Percentiles rank a stretch among this genome's conserved stretches.
phyloP scores from a whole-genome alignment of 176 grass and related monocot species.

The Cymbopogon citratus region DNA sequence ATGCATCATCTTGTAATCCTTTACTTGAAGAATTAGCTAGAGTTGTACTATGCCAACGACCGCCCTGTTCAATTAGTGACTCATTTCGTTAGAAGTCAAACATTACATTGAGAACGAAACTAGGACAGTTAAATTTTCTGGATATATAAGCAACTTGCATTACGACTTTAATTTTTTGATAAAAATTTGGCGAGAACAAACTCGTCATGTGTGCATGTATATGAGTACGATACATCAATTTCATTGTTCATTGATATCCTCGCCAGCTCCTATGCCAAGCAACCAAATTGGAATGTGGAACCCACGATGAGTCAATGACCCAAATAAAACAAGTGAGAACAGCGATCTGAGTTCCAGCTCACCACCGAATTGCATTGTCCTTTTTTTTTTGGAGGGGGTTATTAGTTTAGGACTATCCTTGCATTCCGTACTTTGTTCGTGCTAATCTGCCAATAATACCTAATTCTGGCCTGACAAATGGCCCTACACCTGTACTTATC shows the following conservation, averaged over 20 bases:
- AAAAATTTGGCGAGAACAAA: background rate
- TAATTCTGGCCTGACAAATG: constrained; percentile 33
- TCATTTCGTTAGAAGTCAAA: background rate
- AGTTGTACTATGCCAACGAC: background rate
- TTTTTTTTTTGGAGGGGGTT: background rate
- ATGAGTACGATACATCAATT: background rate
- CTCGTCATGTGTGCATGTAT: background rate
- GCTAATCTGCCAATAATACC: constrained; percentile 32
- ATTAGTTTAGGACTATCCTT: constrained; percentile 5
- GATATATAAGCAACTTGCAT: background rate
- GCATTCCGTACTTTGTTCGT: constrained; percentile 13
- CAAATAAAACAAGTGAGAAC: background rate
- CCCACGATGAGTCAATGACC: background rate
- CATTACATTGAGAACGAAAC: background rate
- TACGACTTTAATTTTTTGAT: background rate
- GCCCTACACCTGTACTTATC: constrained; percentile 22
- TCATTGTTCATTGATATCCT: background rate
- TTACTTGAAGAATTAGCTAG: background rate
- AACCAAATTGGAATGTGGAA: constrained; percentile 19
- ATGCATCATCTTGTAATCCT: background rate
- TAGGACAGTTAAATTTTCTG: background rate
- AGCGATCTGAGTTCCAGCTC: constrained; percentile 33
- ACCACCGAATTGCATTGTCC: constrained; percentile 16
- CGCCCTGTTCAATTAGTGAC: background rate
- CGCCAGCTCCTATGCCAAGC: background rate